Percentiles rank a stretch among this genome's conserved stretches.
These are phyloP conservation scores for Cladosporium phlei DNA, from an alignment of 2,329 filamentous ascomycete genomes.

Conservation along the genomic window DNA sequence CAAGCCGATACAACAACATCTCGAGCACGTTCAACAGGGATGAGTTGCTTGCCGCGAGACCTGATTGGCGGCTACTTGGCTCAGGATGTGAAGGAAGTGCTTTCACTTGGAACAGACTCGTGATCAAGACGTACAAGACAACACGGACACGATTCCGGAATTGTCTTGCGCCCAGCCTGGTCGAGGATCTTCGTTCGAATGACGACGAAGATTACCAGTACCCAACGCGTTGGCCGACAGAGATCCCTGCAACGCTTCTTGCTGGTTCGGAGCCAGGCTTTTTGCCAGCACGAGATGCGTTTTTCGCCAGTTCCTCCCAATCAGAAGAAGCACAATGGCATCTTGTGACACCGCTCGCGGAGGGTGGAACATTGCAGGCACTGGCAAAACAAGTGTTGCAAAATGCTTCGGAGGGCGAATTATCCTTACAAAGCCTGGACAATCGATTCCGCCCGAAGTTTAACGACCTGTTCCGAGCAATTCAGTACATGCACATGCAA, in stretches of 20 bases:
- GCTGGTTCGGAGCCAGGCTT: background rate
- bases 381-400: background rate
- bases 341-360: background rate
- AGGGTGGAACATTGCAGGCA: background rate
- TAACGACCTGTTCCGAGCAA: slow-evolving; percentile 22
- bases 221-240: slow-evolving; percentile 2
- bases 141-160: background rate
- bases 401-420: background rate
- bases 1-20: background rate
- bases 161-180: background rate
- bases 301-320: background rate
- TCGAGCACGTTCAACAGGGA: background rate
- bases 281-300: background rate
- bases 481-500: slow-evolving; percentile 26
- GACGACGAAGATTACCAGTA: too few species aligned
- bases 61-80: background rate
- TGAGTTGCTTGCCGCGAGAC: background rate
- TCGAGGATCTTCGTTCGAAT: background rate
- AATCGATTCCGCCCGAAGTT: slow-evolving; percentile 28
- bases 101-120: background rate
- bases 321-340: slow-evolving; percentile 2
- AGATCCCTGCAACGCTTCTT: background rate
- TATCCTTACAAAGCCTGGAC: slow-evolving; percentile 21
- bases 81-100: slow-evolving; percentile 3
- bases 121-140: background rate